These are phyloP conservation scores for Thymus quinquecostatus DNA, from an alignment of 257 asterid species.

Conservation along the genomic window DNA sequence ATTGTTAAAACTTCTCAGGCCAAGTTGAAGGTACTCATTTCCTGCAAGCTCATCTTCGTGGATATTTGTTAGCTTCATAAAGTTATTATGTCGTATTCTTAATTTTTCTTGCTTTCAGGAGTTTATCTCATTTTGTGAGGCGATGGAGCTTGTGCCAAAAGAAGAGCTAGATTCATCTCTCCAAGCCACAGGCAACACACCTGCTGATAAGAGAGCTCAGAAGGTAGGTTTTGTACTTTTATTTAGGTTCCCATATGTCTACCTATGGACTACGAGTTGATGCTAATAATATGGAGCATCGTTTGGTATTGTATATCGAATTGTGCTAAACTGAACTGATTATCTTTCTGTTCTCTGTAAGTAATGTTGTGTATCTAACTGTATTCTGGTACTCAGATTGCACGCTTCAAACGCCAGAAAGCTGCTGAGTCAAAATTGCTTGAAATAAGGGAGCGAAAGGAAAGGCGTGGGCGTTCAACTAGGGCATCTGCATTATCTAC, in stretches of 20 bases:
- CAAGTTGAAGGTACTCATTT: slow-evolving; percentile 69
- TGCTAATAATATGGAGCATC: slow-evolving; percentile 8
- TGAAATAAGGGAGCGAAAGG: slow-evolving; percentile 89
- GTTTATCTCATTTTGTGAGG: slow-evolving; percentile 83
- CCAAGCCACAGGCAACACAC: slow-evolving; percentile 44
- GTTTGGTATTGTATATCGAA: slow-evolving; percentile 9
- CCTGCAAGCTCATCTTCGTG: background rate
- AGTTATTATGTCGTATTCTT: slow-evolving; percentile 11
- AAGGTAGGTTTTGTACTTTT: slow-evolving; percentile 52
- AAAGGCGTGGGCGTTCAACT: slow-evolving; percentile 94
- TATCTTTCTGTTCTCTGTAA: background rate
- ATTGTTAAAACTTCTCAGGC: slow-evolving; percentile 73
- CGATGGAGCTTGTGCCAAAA: slow-evolving; percentile 89
- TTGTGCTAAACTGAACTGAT: background rate
- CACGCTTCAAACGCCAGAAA: slow-evolving; percentile 81
- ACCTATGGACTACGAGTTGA: background rate
- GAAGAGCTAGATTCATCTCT: slow-evolving; percentile 66
- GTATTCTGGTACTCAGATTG: slow-evolving; percentile 54
- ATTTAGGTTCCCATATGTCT: background rate
- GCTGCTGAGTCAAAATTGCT: slow-evolving; percentile 85
- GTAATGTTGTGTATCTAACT: slow-evolving; percentile 13
- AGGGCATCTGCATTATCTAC: slow-evolving; percentile 90
- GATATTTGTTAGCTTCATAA: slow-evolving; percentile 2
- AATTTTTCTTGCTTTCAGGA: slow-evolving; percentile 49
- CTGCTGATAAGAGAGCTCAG: slow-evolving; percentile 78